phyloP scores from a whole-genome alignment of 148 eudicot species.

The Gaultheria prostrata region DNA sequence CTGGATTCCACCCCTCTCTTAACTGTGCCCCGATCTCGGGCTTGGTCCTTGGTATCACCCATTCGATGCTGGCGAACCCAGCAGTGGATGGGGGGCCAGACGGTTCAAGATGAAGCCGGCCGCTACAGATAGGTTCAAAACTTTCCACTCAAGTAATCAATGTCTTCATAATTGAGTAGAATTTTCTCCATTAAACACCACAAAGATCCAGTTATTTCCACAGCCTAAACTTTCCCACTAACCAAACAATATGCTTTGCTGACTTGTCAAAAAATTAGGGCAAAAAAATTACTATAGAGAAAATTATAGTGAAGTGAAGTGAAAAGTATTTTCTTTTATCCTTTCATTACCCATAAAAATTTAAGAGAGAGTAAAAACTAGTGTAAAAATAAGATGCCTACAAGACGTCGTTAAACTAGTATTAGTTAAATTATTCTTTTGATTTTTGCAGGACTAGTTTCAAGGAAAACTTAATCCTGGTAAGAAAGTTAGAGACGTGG shows the following conservation, averaged over 20 bases:
- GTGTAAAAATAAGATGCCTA: not conserved
- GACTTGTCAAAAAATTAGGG: not conserved
- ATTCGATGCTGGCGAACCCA: too few species aligned
- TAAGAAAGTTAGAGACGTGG: not conserved
- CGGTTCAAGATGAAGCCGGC: too few species aligned
- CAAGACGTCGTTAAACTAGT: not conserved
- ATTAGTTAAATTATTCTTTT: too few species aligned
- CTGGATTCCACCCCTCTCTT: too few species aligned
- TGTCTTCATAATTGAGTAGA: not conserved
- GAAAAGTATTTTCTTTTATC: not conserved
- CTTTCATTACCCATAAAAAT: not conserved
- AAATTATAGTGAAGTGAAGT: not conserved
- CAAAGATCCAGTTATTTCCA: not conserved
- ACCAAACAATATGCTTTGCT: not conserved
- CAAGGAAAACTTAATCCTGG: not conserved
- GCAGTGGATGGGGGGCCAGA: too few species aligned
- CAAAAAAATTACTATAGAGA: not conserved
- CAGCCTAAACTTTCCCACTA: conserved; percentile 3
- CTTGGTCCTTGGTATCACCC: too few species aligned
- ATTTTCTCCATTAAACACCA: not conserved
- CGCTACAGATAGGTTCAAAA: not conserved
- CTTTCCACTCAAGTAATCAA: conserved; percentile 2
- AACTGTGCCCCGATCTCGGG: too few species aligned
- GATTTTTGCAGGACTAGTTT: not conserved
- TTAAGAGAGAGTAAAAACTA: not conserved